These are phyloP conservation scores for Sporodiniella umbellata DNA, from an alignment of 371 early-diverging fungal species.

Conservation along the genomic window DNA sequence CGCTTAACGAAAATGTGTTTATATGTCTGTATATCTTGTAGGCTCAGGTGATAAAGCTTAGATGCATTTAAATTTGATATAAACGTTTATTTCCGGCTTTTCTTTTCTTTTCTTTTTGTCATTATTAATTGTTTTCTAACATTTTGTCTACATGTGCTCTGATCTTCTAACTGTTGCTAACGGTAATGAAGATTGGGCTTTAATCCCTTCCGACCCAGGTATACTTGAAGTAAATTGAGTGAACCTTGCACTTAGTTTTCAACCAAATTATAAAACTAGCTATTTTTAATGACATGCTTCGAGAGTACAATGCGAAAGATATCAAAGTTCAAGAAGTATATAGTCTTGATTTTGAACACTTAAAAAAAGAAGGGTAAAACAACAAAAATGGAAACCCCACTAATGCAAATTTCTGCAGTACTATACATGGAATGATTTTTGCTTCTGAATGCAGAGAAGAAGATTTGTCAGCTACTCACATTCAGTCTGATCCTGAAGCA, in stretches of 20 bases:
- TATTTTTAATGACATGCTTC: slow-evolving; percentile 16
- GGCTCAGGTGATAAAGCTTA: slow-evolving; percentile 23
- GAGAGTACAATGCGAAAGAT: slow-evolving; percentile 9
- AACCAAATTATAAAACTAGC: neutral
- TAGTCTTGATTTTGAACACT: slow-evolving; percentile 8
- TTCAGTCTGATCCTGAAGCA: neutral
- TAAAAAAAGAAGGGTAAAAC: slow-evolving; percentile 3
- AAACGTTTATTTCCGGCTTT: neutral
- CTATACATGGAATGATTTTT: slow-evolving; percentile 14
- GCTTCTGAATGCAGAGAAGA: slow-evolving; percentile 10
- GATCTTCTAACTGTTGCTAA: neutral
- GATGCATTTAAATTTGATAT: neutral
- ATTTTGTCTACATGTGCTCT: neutral
- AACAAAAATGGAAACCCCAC: neutral
- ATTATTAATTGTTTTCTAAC: neutral
- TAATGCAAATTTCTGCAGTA: neutral
- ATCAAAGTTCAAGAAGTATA: slow-evolving; percentile 11
- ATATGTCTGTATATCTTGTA: neutral
- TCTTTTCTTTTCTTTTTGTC: neutral
- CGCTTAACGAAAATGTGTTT: neutral
- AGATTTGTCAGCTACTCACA: neutral
- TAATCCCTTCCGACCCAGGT: slow-evolving; percentile 24
- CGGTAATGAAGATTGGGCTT: slow-evolving; percentile 8
- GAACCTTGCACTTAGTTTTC: neutral
- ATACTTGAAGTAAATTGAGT: neutral